phyloP scores from a whole-genome alignment of 768 basidiomycete genomes.

The Suillus luteus region DNA sequence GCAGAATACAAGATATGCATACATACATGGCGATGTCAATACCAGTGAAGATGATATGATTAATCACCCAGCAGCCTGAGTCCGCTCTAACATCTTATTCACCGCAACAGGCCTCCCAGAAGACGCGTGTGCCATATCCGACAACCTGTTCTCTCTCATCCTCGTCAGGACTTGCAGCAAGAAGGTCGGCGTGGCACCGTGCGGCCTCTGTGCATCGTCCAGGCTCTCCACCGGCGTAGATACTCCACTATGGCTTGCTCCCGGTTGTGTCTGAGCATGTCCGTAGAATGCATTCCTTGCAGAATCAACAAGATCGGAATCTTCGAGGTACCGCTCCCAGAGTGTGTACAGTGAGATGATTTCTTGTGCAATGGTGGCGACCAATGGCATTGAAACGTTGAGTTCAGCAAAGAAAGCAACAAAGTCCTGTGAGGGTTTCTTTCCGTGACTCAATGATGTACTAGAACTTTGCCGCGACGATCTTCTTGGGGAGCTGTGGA shows the following conservation, averaged over 20 bases:
- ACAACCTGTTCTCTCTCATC: constrained; percentile 68
- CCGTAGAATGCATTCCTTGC: constrained; percentile 22
- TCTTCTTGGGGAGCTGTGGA: constrained; percentile 49
- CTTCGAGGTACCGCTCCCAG: constrained; percentile 84
- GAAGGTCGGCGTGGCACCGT: constrained; percentile 54
- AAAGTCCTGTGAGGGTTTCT: constrained; percentile 59
- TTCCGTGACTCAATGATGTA: constrained; percentile 26
- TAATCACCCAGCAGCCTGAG: constrained; percentile 45
- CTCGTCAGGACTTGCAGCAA: constrained; percentile 56
- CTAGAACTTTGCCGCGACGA: constrained; percentile 52
- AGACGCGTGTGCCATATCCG: constrained; percentile 54
- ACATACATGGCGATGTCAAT: neutral
- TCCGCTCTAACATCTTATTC: constrained; percentile 74
- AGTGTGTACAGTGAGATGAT: constrained; percentile 87
- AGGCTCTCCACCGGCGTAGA: constrained; percentile 30
- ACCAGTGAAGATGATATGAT: neutral
- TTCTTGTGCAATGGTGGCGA: constrained; percentile 88
- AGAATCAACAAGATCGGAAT: constrained; percentile 42
- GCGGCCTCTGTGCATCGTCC: constrained; percentile 24
- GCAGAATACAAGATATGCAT: neutral
- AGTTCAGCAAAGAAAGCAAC: constrained; percentile 83
- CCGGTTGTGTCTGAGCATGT: constrained; percentile 17
- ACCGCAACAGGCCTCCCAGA: constrained; percentile 54
- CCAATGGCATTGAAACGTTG: constrained; percentile 78
- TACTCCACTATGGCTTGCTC: constrained; percentile 27